Evolutionary conservation across 2,329 filamentous ascomycete genomes (phyloP), one percentile per base, ranked within the genome.

Genomic region (Mollisia scopiformis): DNA sequence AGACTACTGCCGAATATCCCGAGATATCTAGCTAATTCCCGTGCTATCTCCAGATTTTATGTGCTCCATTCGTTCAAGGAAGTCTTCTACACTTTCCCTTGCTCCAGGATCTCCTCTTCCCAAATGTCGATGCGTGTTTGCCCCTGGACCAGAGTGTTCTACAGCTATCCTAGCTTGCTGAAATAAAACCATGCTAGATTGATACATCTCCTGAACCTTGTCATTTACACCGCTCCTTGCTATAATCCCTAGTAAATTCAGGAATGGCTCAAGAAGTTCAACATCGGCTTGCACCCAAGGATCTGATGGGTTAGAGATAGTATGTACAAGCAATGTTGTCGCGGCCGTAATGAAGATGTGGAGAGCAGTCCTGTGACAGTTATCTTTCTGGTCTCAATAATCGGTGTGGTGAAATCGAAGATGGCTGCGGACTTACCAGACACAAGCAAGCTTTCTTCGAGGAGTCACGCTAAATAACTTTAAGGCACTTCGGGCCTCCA

Each of bases 301-400:
- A 31, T 61, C 57, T 16, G 58, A 58, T 2, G 64, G 64, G 21
- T 65, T 55, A 10, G 61, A 59, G 10, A 66, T 25, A 14, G 41
- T 62, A 35, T 65, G 23, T 7, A 25, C 57, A 2, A 68, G 64
- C 7, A 65, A 37, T 0, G 58, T 60, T 14, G 55, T 66, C 6
- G 62, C 61, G n/a, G 66, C 66, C 25, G 61, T 52, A 30, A 68
- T 59, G 49, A 65, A 68, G 31, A 66, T 65, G 43, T 64, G 64
- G 47, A 66, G 64, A 23, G 59, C 61, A 27, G 57, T 49, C 35
- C 35, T 39, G 30, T 39, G 35, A 39, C 7, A 10, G 35, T 39
- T n/a, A 39, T 8, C 30, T 33, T 33, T 33, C 30, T 33, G 30
- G 30, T 33, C n/a, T 8, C 35, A 39, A 39, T 39, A n/a, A 39